Percentiles rank a stretch among this genome's conserved stretches.
phyloP scores from a whole-genome alignment of 495 filamentous ascomycete genomes.

The Annulohypoxylon bovei region DNA sequence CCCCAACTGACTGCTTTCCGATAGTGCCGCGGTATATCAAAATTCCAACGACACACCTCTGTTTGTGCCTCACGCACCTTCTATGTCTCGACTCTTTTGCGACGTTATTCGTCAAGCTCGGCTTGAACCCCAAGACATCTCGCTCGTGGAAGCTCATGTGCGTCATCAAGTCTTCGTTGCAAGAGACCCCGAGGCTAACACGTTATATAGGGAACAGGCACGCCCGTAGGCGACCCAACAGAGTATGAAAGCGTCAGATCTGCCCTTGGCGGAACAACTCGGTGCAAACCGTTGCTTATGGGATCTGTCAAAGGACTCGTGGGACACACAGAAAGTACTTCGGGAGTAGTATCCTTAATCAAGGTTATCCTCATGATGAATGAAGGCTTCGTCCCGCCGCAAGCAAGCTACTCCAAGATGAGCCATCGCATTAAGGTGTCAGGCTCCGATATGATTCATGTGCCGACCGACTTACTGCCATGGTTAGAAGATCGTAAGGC shows the following conservation, averaged over 20 bases:
- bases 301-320: conserved; percentile 6
- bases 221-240: conserved; percentile 69
- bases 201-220: conserved; percentile 68
- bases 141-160: conserved; percentile 75
- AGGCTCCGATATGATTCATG: conserved; percentile 48
- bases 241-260: conserved; percentile 36
- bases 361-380: conserved; percentile 61
- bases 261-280: conserved; percentile 31
- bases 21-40: conserved; percentile 57
- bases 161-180: not conserved
- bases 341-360: not conserved
- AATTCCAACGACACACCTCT: conserved; percentile 45
- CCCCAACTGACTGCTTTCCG: not conserved
- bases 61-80: conserved; percentile 46
- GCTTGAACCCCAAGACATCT: conserved; percentile 65
- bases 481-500: conserved; percentile 48
- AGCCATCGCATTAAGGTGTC: not conserved
- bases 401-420: conserved; percentile 48
- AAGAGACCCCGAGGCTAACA: not conserved
- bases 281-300: not conserved
- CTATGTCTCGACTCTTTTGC: conserved; percentile 45
- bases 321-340: conserved; percentile 7
- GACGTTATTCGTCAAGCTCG: conserved; percentile 25
- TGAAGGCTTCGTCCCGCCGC: conserved; percentile 50
- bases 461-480: conserved; percentile 40